phyloP scores from a whole-genome alignment of 2,329 filamentous ascomycete genomes.

The Aspergillus fijiensis region DNA sequence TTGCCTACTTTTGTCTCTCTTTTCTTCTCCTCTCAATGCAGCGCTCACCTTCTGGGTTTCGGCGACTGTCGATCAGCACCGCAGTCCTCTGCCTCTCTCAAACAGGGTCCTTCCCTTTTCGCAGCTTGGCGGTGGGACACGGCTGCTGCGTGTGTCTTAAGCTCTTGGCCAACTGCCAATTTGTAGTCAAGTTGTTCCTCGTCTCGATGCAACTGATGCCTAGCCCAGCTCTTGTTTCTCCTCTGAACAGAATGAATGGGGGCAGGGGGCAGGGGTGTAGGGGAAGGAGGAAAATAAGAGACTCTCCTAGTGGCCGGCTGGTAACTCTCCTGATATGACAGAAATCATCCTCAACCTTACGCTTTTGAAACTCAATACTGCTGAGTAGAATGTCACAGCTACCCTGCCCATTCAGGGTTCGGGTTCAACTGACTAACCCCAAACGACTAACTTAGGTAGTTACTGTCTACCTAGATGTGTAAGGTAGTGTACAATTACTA shows the following conservation, averaged over 20 bases:
- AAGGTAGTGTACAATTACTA: no score
- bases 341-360: background rate
- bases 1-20: background rate
- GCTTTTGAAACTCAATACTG: background rate
- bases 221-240: background rate
- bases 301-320: background rate
- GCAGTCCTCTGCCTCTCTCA: background rate
- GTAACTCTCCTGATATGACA: background rate
- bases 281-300: no score
- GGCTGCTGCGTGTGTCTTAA: background rate
- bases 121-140: background rate
- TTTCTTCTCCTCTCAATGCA: background rate
- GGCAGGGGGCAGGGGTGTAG: no score
- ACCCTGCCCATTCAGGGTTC: background rate
- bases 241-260: background rate
- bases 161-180: background rate
- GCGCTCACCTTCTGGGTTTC: background rate
- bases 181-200: background rate
- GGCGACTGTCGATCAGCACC: background rate
- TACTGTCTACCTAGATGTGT: no score
- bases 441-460: background rate
- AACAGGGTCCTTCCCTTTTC: conserved; percentile 6
- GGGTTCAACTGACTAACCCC: background rate
- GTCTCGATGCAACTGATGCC: background rate
- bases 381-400: background rate